phyloP scores from a whole-genome alignment of 2,329 filamentous ascomycete species.

The Ascosphaera aggregata region DNA sequence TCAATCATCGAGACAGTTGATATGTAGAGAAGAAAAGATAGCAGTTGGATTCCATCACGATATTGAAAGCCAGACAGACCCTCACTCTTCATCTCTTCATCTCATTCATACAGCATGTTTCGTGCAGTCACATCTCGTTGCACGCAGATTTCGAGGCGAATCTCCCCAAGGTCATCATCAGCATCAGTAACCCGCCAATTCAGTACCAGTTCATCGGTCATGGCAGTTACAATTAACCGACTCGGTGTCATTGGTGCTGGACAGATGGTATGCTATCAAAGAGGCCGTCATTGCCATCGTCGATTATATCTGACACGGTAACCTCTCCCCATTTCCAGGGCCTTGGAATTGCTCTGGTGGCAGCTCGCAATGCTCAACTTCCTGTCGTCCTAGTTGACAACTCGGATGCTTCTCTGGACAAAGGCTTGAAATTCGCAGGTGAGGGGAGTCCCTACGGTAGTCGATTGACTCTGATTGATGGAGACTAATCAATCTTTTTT shows the following conservation, averaged over 20 bases:
- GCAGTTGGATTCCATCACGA: no score
- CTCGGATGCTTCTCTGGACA: conserved; percentile 65
- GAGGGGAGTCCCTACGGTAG: no score
- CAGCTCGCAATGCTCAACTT: conserved; percentile 59
- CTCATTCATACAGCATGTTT: no score
- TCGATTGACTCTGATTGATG: no score
- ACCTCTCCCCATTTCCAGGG: conserved; percentile 35
- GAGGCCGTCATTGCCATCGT: not conserved
- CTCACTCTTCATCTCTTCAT: no score
- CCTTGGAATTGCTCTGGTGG: conserved; percentile 84
- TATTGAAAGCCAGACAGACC: no score
- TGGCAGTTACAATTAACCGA: conserved; percentile 51
- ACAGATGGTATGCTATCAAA: conserved; percentile 59
- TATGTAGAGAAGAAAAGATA: no score
- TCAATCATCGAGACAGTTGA: no score
- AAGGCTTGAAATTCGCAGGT: conserved; percentile 77
- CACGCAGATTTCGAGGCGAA: no score
- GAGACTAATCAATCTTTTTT: no score
- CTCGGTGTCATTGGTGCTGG: conserved; percentile 85
- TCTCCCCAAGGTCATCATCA: conserved; percentile 13
- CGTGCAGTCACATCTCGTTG: no score
- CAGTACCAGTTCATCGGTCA: conserved; percentile 39
- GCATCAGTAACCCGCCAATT: conserved; percentile 30
- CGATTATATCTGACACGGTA: not conserved
- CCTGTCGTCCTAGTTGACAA: conserved; percentile 71